These are phyloP conservation scores for Pulicaria dysenterica DNA, from an alignment of 129 eudicot genomes.

Conservation along the genomic window DNA sequence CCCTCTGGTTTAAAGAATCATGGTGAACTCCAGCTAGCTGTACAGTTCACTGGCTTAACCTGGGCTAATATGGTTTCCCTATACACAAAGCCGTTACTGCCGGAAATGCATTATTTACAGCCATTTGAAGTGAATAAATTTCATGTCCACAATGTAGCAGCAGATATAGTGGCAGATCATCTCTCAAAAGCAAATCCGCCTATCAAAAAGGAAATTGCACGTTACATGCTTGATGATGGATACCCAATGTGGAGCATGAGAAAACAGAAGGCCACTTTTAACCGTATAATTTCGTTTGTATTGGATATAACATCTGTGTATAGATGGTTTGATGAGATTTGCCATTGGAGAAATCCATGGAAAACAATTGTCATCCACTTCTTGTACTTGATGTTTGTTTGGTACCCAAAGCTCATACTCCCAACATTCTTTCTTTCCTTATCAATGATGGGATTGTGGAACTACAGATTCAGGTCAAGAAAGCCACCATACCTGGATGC, in stretches of 20 bases:
- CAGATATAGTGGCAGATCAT: slow-evolving; percentile 49
- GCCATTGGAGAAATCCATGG: slow-evolving; percentile 64
- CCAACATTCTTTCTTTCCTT: slow-evolving; percentile 57
- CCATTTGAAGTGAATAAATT: slow-evolving; percentile 62
- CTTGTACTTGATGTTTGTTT: slow-evolving; percentile 48
- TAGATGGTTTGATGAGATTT: slow-evolving; percentile 47
- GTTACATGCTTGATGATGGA: slow-evolving; percentile 62
- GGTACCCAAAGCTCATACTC: slow-evolving; percentile 51
- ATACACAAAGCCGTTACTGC: slow-evolving; percentile 61
- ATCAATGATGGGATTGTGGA: slow-evolving; percentile 57
- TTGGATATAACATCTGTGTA: too few species aligned
- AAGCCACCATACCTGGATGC: slow-evolving; percentile 64
- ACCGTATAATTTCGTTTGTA: too few species aligned
- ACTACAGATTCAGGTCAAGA: slow-evolving; percentile 51
- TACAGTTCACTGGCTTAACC: slow-evolving; percentile 24
- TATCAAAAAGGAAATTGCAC: slow-evolving; percentile 58
- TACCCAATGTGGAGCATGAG: slow-evolving; percentile 76
- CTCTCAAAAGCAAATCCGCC: slow-evolving; percentile 63
- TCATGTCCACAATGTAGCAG: slow-evolving; percentile 60
- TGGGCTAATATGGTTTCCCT: slow-evolving; percentile 52
- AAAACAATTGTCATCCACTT: slow-evolving; percentile 54
- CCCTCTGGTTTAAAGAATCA: slow-evolving; percentile 38
- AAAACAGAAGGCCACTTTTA: slow-evolving; percentile 59
- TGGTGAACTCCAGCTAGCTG: slow-evolving; percentile 33
- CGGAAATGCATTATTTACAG: slow-evolving; percentile 71